Base-by-base conservation (phyloP, 345 rosid species). In the Brassica carinata region DNA sequence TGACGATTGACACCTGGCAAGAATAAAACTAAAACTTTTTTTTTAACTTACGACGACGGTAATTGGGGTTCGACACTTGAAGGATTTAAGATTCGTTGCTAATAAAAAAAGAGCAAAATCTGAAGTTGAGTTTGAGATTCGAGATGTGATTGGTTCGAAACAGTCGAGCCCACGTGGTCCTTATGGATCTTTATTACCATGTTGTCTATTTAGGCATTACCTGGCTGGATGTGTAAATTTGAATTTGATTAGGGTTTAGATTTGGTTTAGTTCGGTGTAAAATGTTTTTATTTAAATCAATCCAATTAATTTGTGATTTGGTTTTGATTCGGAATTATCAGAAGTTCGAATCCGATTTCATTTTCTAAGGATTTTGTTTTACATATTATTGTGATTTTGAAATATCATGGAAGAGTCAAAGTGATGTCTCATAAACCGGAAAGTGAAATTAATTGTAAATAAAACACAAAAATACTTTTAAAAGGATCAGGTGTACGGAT, bases 1-100 rank as follows among this genome's bases (percentile, higher is more conserved):
- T 76, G 84, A 81, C 76, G 84, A 81, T 81, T 81, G 81, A 81
- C 81, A 81, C 74, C 73, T 76, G 84, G 64, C 80, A 55, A 55
- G 53, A 69, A 51, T 9, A 63, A 69, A 29, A 74, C 80, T 57
- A 64, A 81, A 31, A 59, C 2, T 48, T 73, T 19, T 19, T 3
- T 10, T 63, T 31, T 34, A 62, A 18, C 65, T 69, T 74, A 68
- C 69, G 79, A 80, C 68, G 61, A 75, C 67, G 76, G 70, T 69
- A 63, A 27, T 76, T 71, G 73, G 79, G 72, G 83, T 57, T 76
- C 64, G 64, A 70, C 83, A 75, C 76, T 80, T 31, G 53, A 8
- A 57, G 4, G 74, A 79, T 73, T 74, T 74, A 80, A 74, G 75
- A 68, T 80, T 74, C 78, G 29, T 23, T 29, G 68, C 63, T 75